Percentiles rank a stretch among this genome's conserved stretches.
These are phyloP conservation scores for Aspergillus sp. DNA, from an alignment of 2,329 filamentous ascomycete species.

Conservation along the genomic window DNA sequence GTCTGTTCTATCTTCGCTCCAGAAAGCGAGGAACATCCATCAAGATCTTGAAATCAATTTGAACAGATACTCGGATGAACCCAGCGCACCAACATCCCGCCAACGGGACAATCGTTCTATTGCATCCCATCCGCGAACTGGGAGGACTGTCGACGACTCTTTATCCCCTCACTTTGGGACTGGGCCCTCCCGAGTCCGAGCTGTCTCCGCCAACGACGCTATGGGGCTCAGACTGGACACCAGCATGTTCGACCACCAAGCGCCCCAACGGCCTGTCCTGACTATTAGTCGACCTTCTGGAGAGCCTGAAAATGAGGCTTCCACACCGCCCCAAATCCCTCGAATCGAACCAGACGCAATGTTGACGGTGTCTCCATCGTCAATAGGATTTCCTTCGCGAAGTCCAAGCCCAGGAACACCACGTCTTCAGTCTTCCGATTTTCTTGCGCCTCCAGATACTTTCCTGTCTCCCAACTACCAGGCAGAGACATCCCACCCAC, in stretches of 20 bases:
- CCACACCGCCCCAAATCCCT: constrained; percentile 11
- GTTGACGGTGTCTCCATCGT: constrained; percentile 30
- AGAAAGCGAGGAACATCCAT: constrained; percentile 73
- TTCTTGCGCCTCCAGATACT: constrained; percentile 39
- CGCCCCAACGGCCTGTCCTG: constrained; percentile 24
- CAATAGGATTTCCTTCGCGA: constrained; percentile 24
- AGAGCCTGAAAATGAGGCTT: constrained; percentile 11
- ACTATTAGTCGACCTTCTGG: constrained; percentile 38
- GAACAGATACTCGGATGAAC: constrained; percentile 65
- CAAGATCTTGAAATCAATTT: constrained; percentile 61
- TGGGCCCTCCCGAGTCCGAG: constrained; percentile 38
- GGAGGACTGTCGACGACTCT: constrained; percentile 16
- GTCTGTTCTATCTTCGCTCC: constrained; percentile 80
- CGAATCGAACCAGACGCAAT: constrained; percentile 19
- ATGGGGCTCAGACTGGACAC: constrained; percentile 42
- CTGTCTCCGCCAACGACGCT: constrained; percentile 58
- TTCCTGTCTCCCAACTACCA: constrained; percentile 36
- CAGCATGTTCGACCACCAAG: constrained; percentile 21
- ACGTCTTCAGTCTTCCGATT: constrained; percentile 29
- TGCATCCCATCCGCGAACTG: constrained; percentile 40
- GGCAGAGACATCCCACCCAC: constrained; percentile 12
- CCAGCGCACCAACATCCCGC: constrained; percentile 36
- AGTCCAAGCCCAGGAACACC: constrained; percentile 26
- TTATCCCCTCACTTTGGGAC: constrained; percentile 16
- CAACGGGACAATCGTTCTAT: constrained; percentile 45